Evolutionary conservation across 192 early-diverging fungal species (phyloP).

Genomic region (Coemansia sp.): DNA sequence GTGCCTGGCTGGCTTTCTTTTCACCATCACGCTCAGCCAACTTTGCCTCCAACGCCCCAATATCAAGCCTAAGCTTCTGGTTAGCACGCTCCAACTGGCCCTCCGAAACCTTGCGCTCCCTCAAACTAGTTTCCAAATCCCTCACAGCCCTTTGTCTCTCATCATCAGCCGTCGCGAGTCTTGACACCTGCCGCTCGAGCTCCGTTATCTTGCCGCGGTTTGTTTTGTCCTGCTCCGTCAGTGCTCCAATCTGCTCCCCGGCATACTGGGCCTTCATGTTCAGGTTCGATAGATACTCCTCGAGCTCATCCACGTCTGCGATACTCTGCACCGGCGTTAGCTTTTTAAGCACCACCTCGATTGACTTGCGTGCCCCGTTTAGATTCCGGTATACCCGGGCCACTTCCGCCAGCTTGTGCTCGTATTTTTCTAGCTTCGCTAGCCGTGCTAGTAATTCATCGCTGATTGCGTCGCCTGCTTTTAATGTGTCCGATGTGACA

Average conservation of each 20-base stretch:
- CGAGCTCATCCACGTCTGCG: conserved; percentile 53
- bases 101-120: conserved; percentile 44
- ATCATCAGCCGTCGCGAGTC: conserved; percentile 3
- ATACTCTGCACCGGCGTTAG: conserved; percentile 53
- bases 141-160: conserved; percentile 10
- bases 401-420: conserved; percentile 52
- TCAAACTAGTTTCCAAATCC: conserved; percentile 29
- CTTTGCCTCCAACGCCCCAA: conserved; percentile 14
- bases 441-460: conserved; percentile 27
- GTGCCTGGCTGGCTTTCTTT: not conserved
- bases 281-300: conserved; percentile 46
- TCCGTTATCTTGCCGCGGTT: conserved; percentile 37
- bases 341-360: conserved; percentile 46
- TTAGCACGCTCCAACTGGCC: conserved; percentile 45
- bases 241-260: conserved; percentile 49
- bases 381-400: conserved; percentile 53
- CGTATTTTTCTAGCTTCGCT: conserved; percentile 49
- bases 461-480: conserved; percentile 31
- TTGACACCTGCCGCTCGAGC: conserved; percentile 18
- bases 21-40: conserved; percentile 5
- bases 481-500: conserved; percentile 29
- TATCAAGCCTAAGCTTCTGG: conserved; percentile 42
- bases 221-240: conserved; percentile 47
- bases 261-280: conserved; percentile 48
- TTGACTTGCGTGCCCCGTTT: conserved; percentile 42